A percentile compares a stretch with the other conserved stretches of the same genome.
phyloP scores from a whole-genome alignment of 495 filamentous ascomycete genomes.

The Hypomontagnella submonticulosa region DNA sequence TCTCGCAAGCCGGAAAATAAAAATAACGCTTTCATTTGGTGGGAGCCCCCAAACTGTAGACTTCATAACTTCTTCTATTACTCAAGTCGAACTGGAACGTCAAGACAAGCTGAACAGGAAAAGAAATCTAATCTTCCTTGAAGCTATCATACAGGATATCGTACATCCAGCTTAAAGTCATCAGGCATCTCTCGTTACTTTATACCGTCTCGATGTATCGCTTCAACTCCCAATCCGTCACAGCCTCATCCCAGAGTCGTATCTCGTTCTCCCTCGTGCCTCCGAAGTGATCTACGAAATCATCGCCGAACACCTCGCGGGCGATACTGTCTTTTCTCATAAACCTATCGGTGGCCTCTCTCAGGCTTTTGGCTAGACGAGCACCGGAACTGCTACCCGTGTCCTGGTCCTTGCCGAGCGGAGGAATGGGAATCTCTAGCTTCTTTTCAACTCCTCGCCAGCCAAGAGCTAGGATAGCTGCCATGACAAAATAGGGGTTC shows the following conservation, averaged over 20 bases:
- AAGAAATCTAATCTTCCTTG: neutral
- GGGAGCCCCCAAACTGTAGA: too few relatives aligned
- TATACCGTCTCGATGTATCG: slow-evolving; percentile 80
- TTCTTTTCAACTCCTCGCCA: slow-evolving; percentile 93
- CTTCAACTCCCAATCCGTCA: slow-evolving; percentile 88
- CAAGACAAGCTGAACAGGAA: too few relatives aligned
- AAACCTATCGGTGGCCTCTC: slow-evolving; percentile 83
- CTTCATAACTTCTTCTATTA: too few relatives aligned
- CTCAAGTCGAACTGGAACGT: too few relatives aligned
- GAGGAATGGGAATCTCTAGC: slow-evolving; percentile 82
- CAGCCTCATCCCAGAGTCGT: slow-evolving; percentile 91
- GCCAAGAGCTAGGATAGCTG: slow-evolving; percentile 84
- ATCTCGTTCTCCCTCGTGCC: slow-evolving; percentile 94
- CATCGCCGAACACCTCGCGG: slow-evolving; percentile 90
- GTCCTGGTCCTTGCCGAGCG: slow-evolving; percentile 83
- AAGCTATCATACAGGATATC: slow-evolving; percentile 22
- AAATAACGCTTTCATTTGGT: too few relatives aligned
- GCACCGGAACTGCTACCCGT: slow-evolving; percentile 74
- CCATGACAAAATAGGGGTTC: slow-evolving; percentile 88
- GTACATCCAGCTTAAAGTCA: slow-evolving; percentile 13
- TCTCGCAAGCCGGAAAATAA: too few relatives aligned
- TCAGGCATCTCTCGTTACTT: neutral
- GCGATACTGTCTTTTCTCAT: slow-evolving; percentile 80
- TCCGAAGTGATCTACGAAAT: slow-evolving; percentile 94
- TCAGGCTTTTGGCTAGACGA: slow-evolving; percentile 81